Evolutionary conservation across 1,139 yeast species (phyloP), one percentile per base, ranked within the genome.

Genomic region (Debaryomycetaceae sp.): DNA sequence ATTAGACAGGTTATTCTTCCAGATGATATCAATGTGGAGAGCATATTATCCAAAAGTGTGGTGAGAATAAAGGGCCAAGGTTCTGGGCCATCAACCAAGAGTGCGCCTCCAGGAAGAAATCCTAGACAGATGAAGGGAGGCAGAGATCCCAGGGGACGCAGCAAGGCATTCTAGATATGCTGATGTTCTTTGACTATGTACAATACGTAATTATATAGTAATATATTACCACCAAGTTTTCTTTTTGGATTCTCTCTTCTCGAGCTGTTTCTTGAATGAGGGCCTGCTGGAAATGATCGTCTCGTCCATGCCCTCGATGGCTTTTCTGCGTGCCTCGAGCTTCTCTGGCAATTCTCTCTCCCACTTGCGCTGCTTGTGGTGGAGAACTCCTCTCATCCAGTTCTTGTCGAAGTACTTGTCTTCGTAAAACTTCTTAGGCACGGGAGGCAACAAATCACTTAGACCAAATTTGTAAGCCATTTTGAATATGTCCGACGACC

Each of bases 1-100:
- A 85, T 93, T 36, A 79, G 99, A 52, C 86, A 87, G 63, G 84
- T 87, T 37, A 72, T 90, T 39, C 72, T 93, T 38, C 98, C 99
- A 0, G 99, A 93, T 54, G 84, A 93, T 24, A 68, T 93, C 54
- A 90, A 95, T 47, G 66, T 93, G 39, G 99, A 93, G 52, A 74
- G 83, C 11, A 68, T 91, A 41, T 70, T 93, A 47, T 82, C 73
- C 35, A 69, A 69, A 51, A 65, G 75, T 44, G 66, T 61, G 17
- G 60, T 65, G 20, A 68, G 64, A 42, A 62, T 67, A 31, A 69
- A 68, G 52, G 76, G 75, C 4, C 58, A 56, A n/a, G 75, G 75
- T 2, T 73, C 75, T 6, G 75, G 74, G 5, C 75, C 75, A 1
- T 69, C 70, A 6, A 57, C 54, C 37, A 60, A 57, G 42, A 51